Conservation (phyloP, 805 yeast species). For the Ogataea parapolymorpha region DNA sequence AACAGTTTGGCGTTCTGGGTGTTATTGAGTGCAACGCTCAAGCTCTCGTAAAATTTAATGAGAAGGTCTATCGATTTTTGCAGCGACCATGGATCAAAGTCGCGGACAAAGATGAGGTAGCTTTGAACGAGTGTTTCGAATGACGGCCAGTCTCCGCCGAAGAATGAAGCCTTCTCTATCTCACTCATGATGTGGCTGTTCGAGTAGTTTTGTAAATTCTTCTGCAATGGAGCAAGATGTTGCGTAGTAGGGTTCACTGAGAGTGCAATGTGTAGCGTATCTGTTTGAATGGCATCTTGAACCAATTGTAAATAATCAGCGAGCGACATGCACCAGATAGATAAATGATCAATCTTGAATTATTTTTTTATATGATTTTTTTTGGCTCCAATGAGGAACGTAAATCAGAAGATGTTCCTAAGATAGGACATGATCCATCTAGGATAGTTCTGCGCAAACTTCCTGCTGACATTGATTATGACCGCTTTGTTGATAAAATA, state of each 20-base stretch:
- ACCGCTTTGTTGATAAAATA: conserved; percentile 22
- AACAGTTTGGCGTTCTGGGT: conserved; percentile 38
- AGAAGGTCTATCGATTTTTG: conserved; percentile 54
- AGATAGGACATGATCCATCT: background rate
- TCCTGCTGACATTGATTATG: conserved; percentile 39
- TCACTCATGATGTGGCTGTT: conserved; percentile 24
- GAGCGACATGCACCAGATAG: conserved; percentile 9
- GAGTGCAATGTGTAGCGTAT: conserved; percentile 15
- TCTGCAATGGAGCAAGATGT: conserved; percentile 28
- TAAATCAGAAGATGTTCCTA: background rate
- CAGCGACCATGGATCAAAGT: conserved; percentile 54
- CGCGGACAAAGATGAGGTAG: conserved; percentile 44
- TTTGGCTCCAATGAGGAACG: background rate
- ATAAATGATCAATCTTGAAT: background rate
- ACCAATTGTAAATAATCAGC: conserved; percentile 14
- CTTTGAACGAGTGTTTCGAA: conserved; percentile 42
- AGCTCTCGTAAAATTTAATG: conserved; percentile 42
- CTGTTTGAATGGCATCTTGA: conserved; percentile 2
- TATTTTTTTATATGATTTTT: conserved; percentile 1
- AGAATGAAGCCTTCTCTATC: conserved; percentile 30
- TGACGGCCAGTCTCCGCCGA: conserved; percentile 38
- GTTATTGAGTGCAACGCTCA: conserved; percentile 49
- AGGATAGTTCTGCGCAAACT: conserved; percentile 39
- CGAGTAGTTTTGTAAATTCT: conserved; percentile 20
- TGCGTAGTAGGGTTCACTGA: conserved; percentile 23